Evolutionary conservation across 345 rosid genomes (phyloP), one percentile per base, ranked within the genome.

Genomic region (Citrus reticulata): DNA sequence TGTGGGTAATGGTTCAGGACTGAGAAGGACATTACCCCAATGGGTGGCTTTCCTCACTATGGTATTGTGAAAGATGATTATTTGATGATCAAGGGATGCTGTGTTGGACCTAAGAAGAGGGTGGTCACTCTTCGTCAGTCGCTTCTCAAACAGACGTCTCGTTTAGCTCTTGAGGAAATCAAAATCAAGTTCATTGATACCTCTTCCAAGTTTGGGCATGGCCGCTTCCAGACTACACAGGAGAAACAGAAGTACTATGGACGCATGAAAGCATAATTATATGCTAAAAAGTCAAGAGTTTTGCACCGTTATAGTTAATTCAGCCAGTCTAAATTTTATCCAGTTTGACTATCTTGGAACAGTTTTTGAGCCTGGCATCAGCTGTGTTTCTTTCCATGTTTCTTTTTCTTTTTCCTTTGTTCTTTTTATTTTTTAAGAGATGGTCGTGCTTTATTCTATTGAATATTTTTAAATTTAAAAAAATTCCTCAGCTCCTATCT

Each of bases 61-160:
- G 98, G 96, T 83, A 83, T 87, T 22, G 98, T 93, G 75, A 90
- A 90, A 70, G 88, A 88, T 24, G 98, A 93, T 70, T 93, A 88
- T 27, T 14, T 93, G 70, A 88, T 93, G 93, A 86, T 93, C 59
- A 93, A 93, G 87, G 97, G 97, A 77, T 90, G 94, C 81, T 90
- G 94, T 68, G 90, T 88, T 70, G 98, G 98, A 68, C 93, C 98
- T 7, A 93, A 91, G 93, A 93, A 93, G 93, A 90, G 98, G 77
- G 98, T 93, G 1, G 94, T 91, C 22, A 93, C 98, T 4, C 90
- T 93, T 9, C 85, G 98, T 16, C 92, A 85, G 80, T 84, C 98
- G 1, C 82, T 93, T 27, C 89, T 91, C 39, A 84, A 80, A 5
- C 97, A 93, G 87, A 93, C 97, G 10, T 91, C 97, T 16, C 89